Base-by-base conservation (phyloP, 2,329 filamentous ascomycete species). In the Microdochium paspali region DNA sequence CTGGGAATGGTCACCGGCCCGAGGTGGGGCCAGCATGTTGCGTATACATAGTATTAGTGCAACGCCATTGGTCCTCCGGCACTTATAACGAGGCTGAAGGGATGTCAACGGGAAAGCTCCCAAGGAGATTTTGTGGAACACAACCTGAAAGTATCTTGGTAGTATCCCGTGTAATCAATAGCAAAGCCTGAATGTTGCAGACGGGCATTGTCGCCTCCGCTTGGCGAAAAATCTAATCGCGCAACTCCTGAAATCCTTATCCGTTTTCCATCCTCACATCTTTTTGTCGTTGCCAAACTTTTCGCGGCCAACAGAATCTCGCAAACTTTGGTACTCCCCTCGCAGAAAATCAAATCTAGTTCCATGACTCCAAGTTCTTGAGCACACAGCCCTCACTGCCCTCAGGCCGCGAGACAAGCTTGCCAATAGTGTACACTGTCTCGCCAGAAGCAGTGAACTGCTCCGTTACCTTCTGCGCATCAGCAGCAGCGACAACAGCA, bases 351-450 rank as follows among this genome's bases (percentile, higher is more conserved):
- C 12, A 21, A 9, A 21, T 21, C 18, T 40, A 40, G 18, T 40
- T 40, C 70, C 70, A 73, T 10, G 56, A 56, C 45, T 69, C 66
- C 48, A 87, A 66, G 47, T 82, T 81, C 51, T 69, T 72, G 49
- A 90, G 65, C 23, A 82, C 67, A 59, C 85, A 87, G 2, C 76
- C 81, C 57, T 82, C 72, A 18, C 54, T 67, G 10, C 69, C 69
- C 24, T 64, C 68, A 4, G 62, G 59, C 56, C 82, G 77, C 52
- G 73, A 66, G 35, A 84, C 75, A 53, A 98, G 71, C 59, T 72
- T 76, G 15, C 91, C 93, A 51, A 97, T 81, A 24, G 70, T 75
- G 61, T 78, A 89, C 3, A 95, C 88, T 49, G 72, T 83, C 74
- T 96, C 90, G 15, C 87, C 87, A 43, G 78, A 74, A 24, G 70